These are phyloP conservation scores for Metroxylon sagu DNA, from an alignment of 176 grass and related monocot species.

Conservation along the genomic window DNA sequence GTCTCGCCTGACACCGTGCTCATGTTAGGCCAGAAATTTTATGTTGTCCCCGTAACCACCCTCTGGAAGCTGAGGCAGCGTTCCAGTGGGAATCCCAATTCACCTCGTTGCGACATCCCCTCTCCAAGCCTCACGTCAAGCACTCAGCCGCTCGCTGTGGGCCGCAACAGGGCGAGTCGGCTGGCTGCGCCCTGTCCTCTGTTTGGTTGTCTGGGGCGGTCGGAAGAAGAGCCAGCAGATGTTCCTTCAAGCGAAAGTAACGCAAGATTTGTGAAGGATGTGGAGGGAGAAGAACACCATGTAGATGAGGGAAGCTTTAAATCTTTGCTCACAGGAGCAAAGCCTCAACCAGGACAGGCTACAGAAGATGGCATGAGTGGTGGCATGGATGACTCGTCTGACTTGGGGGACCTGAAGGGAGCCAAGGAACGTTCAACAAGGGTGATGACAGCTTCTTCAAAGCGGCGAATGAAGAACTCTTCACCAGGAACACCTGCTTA, in stretches of 20 bases:
- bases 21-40: constrained; percentile 35
- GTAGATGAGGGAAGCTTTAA: too few species aligned
- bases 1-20: constrained; percentile 33
- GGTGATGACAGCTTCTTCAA: neutral
- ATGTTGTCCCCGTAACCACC: constrained; percentile 40
- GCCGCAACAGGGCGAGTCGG: too few species aligned
- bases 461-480: neutral
- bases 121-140: too few species aligned
- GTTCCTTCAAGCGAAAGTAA: too few species aligned
- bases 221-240: too few species aligned
- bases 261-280: neutral
- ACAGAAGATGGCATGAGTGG: constrained; percentile 4
- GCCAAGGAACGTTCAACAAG: neutral
- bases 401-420: neutral
- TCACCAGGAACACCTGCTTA: constrained; percentile 24
- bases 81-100: neutral
- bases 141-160: too few species aligned
- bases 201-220: too few species aligned
- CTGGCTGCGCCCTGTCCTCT: too few species aligned
- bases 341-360: too few species aligned
- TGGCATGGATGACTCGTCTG: constrained; percentile 9
- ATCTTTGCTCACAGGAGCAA: too few species aligned
- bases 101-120: neutral
- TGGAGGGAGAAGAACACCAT: constrained; percentile 5
- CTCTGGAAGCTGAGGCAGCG: constrained; percentile 35